Base-by-base conservation (phyloP, 176 grass and related monocot genomes). In the Raddia guianensis region DNA sequence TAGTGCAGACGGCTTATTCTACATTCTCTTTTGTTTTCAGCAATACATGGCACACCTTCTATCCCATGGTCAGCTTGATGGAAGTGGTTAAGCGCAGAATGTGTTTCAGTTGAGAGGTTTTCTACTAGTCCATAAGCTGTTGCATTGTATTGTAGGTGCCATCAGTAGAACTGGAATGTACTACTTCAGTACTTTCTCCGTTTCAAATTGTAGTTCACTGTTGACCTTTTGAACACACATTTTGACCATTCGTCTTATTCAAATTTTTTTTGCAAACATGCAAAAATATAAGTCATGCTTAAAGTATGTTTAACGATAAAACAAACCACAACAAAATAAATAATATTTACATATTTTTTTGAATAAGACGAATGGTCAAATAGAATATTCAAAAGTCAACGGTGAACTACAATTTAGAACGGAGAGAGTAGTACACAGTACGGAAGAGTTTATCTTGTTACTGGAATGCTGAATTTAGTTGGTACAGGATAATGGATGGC, bases 1-100 rank as follows among this genome's bases (percentile, higher is more conserved):
- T n/a, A n/a, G n/a, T n/a, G n/a, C n/a, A n/a, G n/a, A n/a, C n/a
- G n/a, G n/a, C n/a, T n/a, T n/a, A n/a, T n/a, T 77, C 12, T 74
- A 3, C 16, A 4, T 46, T 52, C 33, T 34, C 27, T 47, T 0
- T 83, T 35, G 54, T 76, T 81, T 83, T 84, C 89, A 97, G 91
- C 91, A 97, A 97, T 91, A 97, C 55, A 89, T 93, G 89, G 82
- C 94, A 16, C 94, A 93, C 70, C 84, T 97, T 80, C 89, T 97
- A 40, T 97, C 94, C 70, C 91, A 91, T 66, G 94, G 89, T 13
- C 94, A 91, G 63, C 71, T 93, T 5, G 88, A 91, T 15, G 89
- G 94, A 73, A 89, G 81, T 0, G 91, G 88, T 66, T 93, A 89
- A 68, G 21, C 65, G 16, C 34, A 40, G 16, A 47, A 47, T 65